These are phyloP conservation scores for Forsythia viridissima DNA, from an alignment of 257 asterid species.

Conservation along the genomic window DNA sequence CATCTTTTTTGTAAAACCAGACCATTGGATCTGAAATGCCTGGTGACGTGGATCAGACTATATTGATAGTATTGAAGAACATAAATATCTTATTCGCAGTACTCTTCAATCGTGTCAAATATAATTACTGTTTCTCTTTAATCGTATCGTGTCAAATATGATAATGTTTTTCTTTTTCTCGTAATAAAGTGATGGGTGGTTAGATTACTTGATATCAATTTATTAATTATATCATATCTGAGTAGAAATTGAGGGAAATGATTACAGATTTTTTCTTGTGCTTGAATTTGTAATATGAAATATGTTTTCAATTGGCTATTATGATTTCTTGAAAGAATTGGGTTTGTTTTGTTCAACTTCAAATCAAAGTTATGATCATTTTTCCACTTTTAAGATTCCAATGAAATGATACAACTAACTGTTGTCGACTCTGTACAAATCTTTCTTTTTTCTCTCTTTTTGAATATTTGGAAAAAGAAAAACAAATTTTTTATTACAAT, in stretches of 20 bases:
- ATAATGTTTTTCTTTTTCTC: constrained; percentile 3
- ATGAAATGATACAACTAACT: background rate
- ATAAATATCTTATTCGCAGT: too few relatives aligned
- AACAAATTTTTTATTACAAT: too few relatives aligned
- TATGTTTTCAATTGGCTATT: constrained; percentile 22
- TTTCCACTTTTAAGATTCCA: constrained; percentile 19
- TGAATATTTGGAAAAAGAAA: background rate
- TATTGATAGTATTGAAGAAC: too few relatives aligned
- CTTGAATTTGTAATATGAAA: constrained; percentile 18
- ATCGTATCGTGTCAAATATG: constrained; percentile 26
- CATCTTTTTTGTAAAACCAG: background rate
- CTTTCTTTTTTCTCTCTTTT: background rate
- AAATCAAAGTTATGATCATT: constrained; percentile 36
- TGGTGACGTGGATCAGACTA: background rate
- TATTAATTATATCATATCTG: constrained; percentile 25
- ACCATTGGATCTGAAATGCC: background rate
- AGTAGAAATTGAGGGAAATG: constrained; percentile 24
- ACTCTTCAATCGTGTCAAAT: too few relatives aligned
- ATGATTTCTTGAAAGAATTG: constrained; percentile 16
- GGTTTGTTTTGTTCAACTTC: constrained; percentile 24
- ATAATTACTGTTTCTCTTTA: too few relatives aligned
- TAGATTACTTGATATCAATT: constrained; percentile 18
- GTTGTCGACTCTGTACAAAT: background rate
- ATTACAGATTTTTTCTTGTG: constrained; percentile 35
- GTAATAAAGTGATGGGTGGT: constrained; percentile 29